phyloP scores from a whole-genome alignment of 331 rosid species.

The Rosa hybrid region DNA sequence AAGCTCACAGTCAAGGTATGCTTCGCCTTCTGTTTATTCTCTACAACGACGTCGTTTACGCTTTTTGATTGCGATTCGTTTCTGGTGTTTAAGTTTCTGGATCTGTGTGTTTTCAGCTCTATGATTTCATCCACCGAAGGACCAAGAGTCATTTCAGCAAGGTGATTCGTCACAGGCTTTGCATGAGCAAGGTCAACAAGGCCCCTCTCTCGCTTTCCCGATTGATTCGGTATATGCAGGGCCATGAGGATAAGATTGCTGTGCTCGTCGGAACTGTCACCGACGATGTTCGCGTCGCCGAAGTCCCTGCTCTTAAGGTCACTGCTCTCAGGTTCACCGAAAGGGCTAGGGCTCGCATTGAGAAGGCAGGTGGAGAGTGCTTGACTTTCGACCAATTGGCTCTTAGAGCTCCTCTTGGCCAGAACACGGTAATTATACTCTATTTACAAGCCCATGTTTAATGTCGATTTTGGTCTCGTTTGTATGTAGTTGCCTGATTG shows the following conservation, averaged over 20 bases:
- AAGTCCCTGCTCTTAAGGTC: constrained; percentile 56
- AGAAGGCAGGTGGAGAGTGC: constrained; percentile 70
- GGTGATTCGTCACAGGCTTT: constrained; percentile 61
- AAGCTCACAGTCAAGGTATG: constrained; percentile 65
- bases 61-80: neutral
- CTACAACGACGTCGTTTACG: neutral
- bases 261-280: constrained; percentile 63
- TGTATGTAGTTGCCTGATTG: neutral
- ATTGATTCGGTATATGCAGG: constrained; percentile 51
- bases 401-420: constrained; percentile 66
- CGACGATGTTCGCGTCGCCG: constrained; percentile 52
- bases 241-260: constrained; percentile 59
- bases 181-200: constrained; percentile 80
- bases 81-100: neutral
- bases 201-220: constrained; percentile 68
- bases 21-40: neutral
- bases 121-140: constrained; percentile 66
- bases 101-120: constrained; percentile 45
- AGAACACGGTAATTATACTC: constrained; percentile 51
- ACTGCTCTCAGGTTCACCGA: constrained; percentile 71
- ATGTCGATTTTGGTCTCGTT: neutral
- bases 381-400: constrained; percentile 60
- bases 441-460: neutral
- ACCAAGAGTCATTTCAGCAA: constrained; percentile 55
- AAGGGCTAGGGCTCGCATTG: constrained; percentile 68